These are phyloP conservation scores for Echinochloa phyllopogon DNA, from an alignment of 176 grass and related monocot genomes.

Conservation along the genomic window DNA sequence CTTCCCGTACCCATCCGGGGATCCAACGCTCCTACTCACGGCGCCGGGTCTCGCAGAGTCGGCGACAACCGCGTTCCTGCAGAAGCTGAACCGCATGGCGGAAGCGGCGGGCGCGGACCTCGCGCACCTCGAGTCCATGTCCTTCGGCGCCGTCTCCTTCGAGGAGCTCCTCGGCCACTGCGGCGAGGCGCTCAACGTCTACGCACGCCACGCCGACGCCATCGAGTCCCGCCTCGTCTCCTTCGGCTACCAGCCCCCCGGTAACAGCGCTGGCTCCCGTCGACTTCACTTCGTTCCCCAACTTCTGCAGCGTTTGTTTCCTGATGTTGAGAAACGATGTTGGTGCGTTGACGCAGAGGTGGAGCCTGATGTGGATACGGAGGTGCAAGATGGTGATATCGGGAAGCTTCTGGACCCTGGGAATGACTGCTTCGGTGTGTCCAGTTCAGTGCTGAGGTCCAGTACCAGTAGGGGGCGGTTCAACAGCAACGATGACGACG, in stretches of 20 bases:
- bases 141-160: constrained; percentile 75
- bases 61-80: constrained; percentile 66
- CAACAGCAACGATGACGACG: constrained; percentile 47
- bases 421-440: constrained; percentile 33
- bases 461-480: constrained; percentile 37
- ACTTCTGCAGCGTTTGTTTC: neutral
- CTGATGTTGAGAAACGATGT: neutral
- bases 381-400: constrained; percentile 34
- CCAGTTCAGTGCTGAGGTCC: constrained; percentile 51
- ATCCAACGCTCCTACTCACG: neutral
- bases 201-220: constrained; percentile 60
- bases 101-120: constrained; percentile 61
- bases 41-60: constrained; percentile 44
- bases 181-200: constrained; percentile 59
- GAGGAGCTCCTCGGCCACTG: constrained; percentile 95
- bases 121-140: constrained; percentile 73
- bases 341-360: constrained; percentile 38
- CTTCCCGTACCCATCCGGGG: neutral
- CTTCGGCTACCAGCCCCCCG: constrained; percentile 63
- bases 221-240: constrained; percentile 54
- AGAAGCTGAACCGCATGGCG: constrained; percentile 54
- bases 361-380: constrained; percentile 38
- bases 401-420: constrained; percentile 12
- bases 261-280: constrained; percentile 1
- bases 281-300: neutral